Percentiles rank a stretch among this genome's conserved stretches.
phyloP scores from a whole-genome alignment of 352 stramenopile species.

The Phytopythium chamaehyphon region DNA sequence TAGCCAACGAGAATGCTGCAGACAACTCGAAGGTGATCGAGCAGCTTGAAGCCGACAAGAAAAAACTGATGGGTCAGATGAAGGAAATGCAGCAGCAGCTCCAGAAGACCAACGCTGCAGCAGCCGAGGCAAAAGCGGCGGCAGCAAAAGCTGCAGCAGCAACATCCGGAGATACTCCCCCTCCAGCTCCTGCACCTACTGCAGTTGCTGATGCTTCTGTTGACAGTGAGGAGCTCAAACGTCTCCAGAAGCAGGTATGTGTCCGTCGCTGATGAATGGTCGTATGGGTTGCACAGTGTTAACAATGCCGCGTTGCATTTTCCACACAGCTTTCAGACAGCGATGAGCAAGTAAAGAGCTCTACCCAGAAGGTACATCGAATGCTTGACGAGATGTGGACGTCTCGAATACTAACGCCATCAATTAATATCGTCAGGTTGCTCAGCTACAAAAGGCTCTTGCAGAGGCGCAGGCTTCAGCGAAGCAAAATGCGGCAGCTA shows the following conservation, averaged over 20 bases:
- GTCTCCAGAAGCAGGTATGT: conserved; percentile 54
- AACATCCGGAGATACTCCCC: background rate
- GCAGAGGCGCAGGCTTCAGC: conserved; percentile 10
- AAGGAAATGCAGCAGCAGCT: conserved; percentile 65
- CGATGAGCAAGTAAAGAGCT: conserved; percentile 22
- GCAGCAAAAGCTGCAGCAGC: conserved; percentile 2
- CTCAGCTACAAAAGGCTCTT: conserved; percentile 57
- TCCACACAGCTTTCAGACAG: conserved; percentile 30
- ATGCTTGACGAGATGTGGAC: background rate
- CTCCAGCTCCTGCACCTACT: background rate
- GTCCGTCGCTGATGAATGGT: background rate
- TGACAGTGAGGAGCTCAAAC: conserved; percentile 37
- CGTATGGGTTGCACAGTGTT: background rate
- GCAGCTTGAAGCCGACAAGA: conserved; percentile 51
- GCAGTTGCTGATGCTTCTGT: background rate
- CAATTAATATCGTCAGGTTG: conserved; percentile 29
- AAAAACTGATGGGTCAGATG: conserved; percentile 44
- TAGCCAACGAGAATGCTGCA: background rate
- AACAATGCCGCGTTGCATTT: background rate
- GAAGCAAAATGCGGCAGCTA: conserved; percentile 19
- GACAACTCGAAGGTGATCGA: conserved; percentile 2
- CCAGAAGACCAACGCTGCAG: conserved; percentile 7
- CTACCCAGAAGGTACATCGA: conserved; percentile 47
- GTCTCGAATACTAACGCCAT: background rate
- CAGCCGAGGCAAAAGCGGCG: conserved; percentile 5